Percentiles rank a stretch among this genome's conserved stretches.
Evolutionary conservation across 352 stramenopile species (phyloP).

Genomic region (Globisporangium iwayamae): DNA sequence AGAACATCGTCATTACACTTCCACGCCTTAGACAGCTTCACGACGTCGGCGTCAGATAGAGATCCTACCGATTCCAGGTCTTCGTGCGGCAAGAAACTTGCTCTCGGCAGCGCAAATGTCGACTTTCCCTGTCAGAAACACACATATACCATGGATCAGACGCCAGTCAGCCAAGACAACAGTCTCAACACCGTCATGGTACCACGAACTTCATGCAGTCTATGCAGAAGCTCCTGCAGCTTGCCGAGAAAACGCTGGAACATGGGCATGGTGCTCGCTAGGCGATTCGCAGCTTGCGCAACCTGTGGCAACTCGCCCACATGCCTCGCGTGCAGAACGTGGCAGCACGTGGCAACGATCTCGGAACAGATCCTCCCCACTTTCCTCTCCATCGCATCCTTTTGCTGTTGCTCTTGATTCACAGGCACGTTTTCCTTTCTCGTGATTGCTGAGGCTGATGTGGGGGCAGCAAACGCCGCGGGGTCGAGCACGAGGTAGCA

Average conservation of each 20-base stretch:
- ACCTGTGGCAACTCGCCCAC: conserved; percentile 18
- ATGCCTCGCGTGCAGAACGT: conserved; percentile 18
- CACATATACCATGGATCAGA: background rate
- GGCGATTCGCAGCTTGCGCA: conserved; percentile 3
- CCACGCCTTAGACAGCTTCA: background rate
- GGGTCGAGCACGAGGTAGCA: conserved; percentile 28
- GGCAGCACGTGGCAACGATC: conserved; percentile 30
- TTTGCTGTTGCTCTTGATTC: conserved; percentile 3
- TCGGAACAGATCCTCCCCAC: conserved; percentile 31
- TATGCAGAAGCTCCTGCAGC: conserved; percentile 7
- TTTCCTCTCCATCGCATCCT: conserved; percentile 17
- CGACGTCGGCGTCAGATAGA: background rate
- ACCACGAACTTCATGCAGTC: conserved; percentile 5
- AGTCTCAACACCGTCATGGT: background rate
- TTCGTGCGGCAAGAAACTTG: background rate
- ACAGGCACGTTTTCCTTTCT: background rate
- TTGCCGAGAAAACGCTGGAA: conserved; percentile 13
- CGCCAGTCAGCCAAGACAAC: background rate
- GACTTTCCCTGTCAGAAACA: background rate
- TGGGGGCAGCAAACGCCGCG: conserved; percentile 1
- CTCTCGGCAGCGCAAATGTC: conserved; percentile 3
- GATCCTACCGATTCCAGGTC: conserved; percentile 1
- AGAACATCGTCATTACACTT: too few species aligned
- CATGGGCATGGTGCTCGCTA: background rate
- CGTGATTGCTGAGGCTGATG: background rate